A percentile compares a stretch with the other conserved stretches of the same genome.
These are phyloP conservation scores for Trichoderma atroviride DNA, from an alignment of 2,329 filamentous ascomycete genomes.

Conservation along the genomic window DNA sequence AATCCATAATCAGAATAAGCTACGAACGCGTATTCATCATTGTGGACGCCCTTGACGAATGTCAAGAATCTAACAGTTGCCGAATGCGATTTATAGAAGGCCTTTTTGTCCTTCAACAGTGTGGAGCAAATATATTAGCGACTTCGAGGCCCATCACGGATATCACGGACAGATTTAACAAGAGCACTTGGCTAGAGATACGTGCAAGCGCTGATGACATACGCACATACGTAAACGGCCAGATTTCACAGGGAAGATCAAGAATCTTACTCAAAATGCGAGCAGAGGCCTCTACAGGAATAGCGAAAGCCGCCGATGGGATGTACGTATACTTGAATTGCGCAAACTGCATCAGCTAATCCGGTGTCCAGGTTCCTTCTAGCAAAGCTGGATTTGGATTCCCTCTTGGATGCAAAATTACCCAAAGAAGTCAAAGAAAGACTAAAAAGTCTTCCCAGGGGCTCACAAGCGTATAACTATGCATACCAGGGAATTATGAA, in stretches of 20 bases:
- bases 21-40: background rate
- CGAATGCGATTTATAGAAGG: background rate
- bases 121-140: background rate
- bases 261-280: background rate
- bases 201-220: background rate
- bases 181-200: background rate
- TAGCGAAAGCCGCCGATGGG: background rate
- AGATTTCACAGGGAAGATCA: background rate
- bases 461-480: slow-evolving; percentile 35
- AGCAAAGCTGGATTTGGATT: background rate
- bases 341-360: background rate
- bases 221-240: background rate
- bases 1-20: background rate
- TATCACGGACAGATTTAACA: background rate
- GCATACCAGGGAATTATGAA: slow-evolving; percentile 48
- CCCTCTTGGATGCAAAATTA: background rate
- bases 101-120: background rate
- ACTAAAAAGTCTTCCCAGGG: background rate
- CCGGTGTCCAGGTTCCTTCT: background rate
- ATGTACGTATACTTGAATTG: background rate
- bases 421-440: background rate
- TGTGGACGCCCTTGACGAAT: background rate
- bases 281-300: too few relatives aligned
- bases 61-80: background rate
- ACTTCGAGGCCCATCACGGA: background rate